Evolutionary conservation across 768 basidiomycete species (phyloP).

Genomic region (Boletus huronensis): DNA sequence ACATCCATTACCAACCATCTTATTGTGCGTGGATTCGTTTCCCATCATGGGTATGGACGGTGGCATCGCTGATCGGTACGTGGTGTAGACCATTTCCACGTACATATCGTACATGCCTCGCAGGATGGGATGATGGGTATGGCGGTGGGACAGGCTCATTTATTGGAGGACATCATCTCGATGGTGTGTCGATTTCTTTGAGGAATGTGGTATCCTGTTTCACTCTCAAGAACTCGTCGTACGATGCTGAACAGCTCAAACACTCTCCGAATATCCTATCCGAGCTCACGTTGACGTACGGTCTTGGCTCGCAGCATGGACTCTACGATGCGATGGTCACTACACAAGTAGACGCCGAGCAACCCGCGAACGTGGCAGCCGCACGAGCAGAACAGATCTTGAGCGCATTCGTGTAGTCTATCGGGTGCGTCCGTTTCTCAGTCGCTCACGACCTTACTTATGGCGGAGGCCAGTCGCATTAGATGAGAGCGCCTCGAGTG

Average conservation of each 20-base stretch:
- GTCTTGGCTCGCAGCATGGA: constrained; percentile 78
- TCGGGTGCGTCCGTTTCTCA: background rate
- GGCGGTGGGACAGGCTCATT: constrained; percentile 86
- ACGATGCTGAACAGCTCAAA: constrained; percentile 54
- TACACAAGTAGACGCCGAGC: constrained; percentile 23
- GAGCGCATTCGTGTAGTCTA: background rate
- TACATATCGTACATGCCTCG: constrained; percentile 83
- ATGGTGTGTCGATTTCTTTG: constrained; percentile 46
- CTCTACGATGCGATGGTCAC: constrained; percentile 48
- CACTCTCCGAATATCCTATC: constrained; percentile 55
- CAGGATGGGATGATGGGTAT: constrained; percentile 58
- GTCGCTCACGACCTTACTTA: background rate
- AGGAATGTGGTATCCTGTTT: background rate
- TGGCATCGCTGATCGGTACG: background rate
- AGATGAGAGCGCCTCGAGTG: background rate
- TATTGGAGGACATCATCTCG: constrained; percentile 89
- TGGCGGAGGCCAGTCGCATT: no score
- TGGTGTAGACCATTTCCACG: constrained; percentile 82
- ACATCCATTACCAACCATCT: constrained; percentile 92
- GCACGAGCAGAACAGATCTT: background rate
- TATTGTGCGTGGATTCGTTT: constrained; percentile 62
- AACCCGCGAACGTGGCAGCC: background rate
- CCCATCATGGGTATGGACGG: background rate
- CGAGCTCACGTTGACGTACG: constrained; percentile 76
- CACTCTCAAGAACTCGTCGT: background rate